Evolutionary conservation across 352 stramenopile genomes (phyloP).

Genomic region (Saprolegnia parasitica): DNA sequence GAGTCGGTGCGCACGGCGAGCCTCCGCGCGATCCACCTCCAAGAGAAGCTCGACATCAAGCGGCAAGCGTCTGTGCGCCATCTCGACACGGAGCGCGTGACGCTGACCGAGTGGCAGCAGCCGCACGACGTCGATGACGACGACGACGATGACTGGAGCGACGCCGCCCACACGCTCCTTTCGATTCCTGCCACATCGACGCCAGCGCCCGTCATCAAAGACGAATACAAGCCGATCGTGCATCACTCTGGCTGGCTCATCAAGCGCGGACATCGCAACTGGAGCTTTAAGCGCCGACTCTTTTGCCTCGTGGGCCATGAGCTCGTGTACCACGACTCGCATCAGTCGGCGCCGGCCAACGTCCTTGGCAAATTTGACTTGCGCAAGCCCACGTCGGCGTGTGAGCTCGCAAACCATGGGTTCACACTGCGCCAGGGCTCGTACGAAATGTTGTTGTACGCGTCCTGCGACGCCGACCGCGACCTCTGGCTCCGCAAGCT

Average conservation of each 20-base stretch:
- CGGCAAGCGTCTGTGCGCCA: slow-evolving; percentile 1
- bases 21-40: slow-evolving; percentile 16
- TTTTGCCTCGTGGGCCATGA: slow-evolving; percentile 84
- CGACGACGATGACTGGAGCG: slow-evolving; percentile 33
- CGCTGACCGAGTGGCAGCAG: not conserved
- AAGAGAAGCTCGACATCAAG: slow-evolving; percentile 19
- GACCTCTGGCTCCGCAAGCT: slow-evolving; percentile 82
- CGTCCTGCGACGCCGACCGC: slow-evolving; percentile 63
- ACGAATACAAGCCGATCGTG: slow-evolving; percentile 77
- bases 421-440: slow-evolving; percentile 70
- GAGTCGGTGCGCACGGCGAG: slow-evolving; percentile 23
- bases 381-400: slow-evolving; percentile 44
- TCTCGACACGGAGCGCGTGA: not conserved
- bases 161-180: slow-evolving; percentile 32
- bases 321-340: slow-evolving; percentile 80
- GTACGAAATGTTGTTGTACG: slow-evolving; percentile 77
- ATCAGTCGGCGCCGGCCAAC: slow-evolving; percentile 53
- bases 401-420: slow-evolving; percentile 65
- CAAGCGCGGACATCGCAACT: slow-evolving; percentile 70
- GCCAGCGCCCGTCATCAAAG: slow-evolving; percentile 34
- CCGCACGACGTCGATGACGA: slow-evolving; percentile 61
- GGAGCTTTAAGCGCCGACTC: slow-evolving; percentile 79
- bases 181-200: slow-evolving; percentile 51
- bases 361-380: slow-evolving; percentile 73
- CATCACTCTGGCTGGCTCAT: slow-evolving; percentile 83